Percentiles rank a stretch among this genome's conserved stretches.
Evolutionary conservation across 2,329 filamentous ascomycete genomes (phyloP).

Genomic region (Stagonosporopsis cucurbitacearum): DNA sequence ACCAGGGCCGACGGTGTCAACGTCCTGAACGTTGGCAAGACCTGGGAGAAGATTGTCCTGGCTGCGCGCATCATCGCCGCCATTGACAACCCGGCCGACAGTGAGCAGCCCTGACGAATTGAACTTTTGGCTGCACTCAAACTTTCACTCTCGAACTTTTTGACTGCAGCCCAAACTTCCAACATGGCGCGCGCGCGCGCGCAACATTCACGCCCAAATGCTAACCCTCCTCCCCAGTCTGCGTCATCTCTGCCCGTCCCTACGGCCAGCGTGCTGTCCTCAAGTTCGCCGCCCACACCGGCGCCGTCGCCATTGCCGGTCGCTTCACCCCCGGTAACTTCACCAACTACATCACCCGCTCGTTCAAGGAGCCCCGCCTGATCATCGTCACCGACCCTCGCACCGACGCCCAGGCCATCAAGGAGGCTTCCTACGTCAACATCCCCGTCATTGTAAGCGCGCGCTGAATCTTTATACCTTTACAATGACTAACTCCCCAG

Average conservation of each 20-base stretch:
- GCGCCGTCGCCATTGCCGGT: constrained; percentile 96
- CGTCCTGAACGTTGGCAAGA: constrained; percentile 99
- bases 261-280: constrained; percentile 99
- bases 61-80: constrained; percentile 98
- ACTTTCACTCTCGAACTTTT: background rate
- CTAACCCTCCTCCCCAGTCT: constrained; percentile 30
- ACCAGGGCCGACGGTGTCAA: constrained; percentile 98
- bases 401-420: constrained; percentile 99
- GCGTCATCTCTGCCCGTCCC: constrained; percentile 98
- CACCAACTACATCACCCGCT: constrained; percentile 99
- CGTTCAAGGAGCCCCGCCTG: constrained; percentile 99
- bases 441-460: constrained; percentile 83
- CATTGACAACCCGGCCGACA: constrained; percentile 99
- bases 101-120: too few relatives aligned
- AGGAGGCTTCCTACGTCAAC: constrained; percentile 99
- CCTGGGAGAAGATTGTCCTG: constrained; percentile 99
- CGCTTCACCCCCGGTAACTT: constrained; percentile 99
- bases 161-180: too few relatives aligned
- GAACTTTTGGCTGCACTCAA: too few relatives aligned
- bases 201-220: too few relatives aligned
- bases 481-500: constrained; percentile 18
- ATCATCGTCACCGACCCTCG: constrained; percentile 99
- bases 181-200: too few relatives aligned
- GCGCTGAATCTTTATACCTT: fast-evolving
- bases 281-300: constrained; percentile 99